These are phyloP conservation scores for Entrophospora sp. DNA, from an alignment of 192 early-diverging fungal genomes.

Conservation along the genomic window DNA sequence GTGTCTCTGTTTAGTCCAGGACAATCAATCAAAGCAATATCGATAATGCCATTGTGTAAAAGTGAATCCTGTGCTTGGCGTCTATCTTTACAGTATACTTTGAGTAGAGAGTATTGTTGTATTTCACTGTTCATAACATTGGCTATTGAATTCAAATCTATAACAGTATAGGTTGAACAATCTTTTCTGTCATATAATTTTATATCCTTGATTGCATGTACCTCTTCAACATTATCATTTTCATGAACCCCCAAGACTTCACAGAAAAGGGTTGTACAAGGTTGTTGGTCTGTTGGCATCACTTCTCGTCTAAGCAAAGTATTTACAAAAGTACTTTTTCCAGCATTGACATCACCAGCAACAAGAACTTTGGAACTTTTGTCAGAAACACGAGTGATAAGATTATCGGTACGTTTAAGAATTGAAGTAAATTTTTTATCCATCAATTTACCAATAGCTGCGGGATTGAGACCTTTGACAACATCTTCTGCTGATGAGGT, in stretches of 20 bases:
- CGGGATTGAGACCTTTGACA: no score
- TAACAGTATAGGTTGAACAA: slow-evolving; percentile 56
- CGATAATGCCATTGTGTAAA: slow-evolving; percentile 92
- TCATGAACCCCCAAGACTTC: slow-evolving; percentile 91
- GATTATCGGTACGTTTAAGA: slow-evolving; percentile 69
- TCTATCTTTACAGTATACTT: slow-evolving; percentile 83
- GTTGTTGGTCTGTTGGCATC: slow-evolving; percentile 94
- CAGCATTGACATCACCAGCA: slow-evolving; percentile 96
- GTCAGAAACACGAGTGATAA: slow-evolving; percentile 80
- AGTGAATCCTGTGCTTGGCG: slow-evolving; percentile 55
- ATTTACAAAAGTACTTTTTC: slow-evolving; percentile 97
- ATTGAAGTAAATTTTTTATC: slow-evolving; percentile 56
- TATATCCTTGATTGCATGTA: slow-evolving; percentile 78
- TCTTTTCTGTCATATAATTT: slow-evolving; percentile 61
- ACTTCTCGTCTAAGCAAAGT: slow-evolving; percentile 84
- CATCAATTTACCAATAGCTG: slow-evolving; percentile 64
- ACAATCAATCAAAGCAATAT: slow-evolving; percentile 95
- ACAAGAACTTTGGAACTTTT: slow-evolving; percentile 89
- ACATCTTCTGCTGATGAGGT: no score
- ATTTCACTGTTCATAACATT: slow-evolving; percentile 79
- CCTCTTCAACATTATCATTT: slow-evolving; percentile 84
- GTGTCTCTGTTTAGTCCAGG: slow-evolving; percentile 98
- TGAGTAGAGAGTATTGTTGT: slow-evolving; percentile 78
- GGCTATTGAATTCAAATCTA: slow-evolving; percentile 58
- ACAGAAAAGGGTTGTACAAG: slow-evolving; percentile 92